These are phyloP conservation scores for fission yeast (Schizosaccharomyces pombe) DNA, from an alignment of 805 yeast genomes.

Conservation along the genomic window DNA sequence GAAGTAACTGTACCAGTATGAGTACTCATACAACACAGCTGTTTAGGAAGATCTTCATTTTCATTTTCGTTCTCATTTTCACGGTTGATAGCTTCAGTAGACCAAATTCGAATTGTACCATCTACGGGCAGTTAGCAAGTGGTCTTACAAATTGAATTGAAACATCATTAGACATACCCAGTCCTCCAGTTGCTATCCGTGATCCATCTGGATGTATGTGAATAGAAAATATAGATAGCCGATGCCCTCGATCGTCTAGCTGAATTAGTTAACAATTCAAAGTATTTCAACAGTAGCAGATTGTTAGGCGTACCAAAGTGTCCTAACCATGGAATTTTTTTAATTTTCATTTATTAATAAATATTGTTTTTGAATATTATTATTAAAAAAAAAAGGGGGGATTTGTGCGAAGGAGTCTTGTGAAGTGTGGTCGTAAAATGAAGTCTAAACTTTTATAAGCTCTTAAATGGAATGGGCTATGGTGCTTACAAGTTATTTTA, in stretches of 20 bases:
- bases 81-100: constrained; percentile 33
- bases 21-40: constrained; percentile 74
- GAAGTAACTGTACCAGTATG: constrained; percentile 94
- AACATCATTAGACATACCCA: constrained; percentile 11
- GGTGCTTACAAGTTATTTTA: no score
- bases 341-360: not conserved
- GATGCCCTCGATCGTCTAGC: not conserved
- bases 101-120: constrained; percentile 84
- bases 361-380: no score
- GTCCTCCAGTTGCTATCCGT: constrained; percentile 78
- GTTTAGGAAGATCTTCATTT: constrained; percentile 15
- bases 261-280: not conserved
- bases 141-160: not conserved
- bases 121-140: constrained; percentile 21
- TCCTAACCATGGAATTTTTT: constrained; percentile 1
- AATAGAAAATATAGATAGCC: constrained; percentile 42
- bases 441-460: no score
- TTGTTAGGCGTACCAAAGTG: not conserved
- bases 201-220: constrained; percentile 62
- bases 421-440: no score
- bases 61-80: constrained; percentile 3
- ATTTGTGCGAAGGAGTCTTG: not conserved
- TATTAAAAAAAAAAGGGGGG: not conserved
- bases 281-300: no score
- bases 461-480: no score